Percentiles rank a stretch among this genome's conserved stretches.
phyloP scores from a whole-genome alignment of 441 rosid species.

The Euphorbia celastroides region DNA sequence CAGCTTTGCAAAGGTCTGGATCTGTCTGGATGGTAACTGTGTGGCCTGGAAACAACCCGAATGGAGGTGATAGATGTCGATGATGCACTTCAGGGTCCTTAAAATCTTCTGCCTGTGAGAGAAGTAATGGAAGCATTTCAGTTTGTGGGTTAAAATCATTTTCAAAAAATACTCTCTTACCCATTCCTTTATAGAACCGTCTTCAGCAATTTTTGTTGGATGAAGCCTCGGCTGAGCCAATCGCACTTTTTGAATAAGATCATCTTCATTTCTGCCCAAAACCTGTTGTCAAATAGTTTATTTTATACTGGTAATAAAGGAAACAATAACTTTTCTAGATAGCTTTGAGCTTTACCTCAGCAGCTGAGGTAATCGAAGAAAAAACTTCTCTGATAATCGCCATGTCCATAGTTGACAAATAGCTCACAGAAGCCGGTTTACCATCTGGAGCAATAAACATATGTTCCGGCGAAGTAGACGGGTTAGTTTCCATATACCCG shows the following conservation, averaged over 20 bases:
- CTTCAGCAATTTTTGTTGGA: constrained; percentile 61
- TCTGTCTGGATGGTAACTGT: constrained; percentile 56
- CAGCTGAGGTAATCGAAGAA: constrained; percentile 51
- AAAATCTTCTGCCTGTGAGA: constrained; percentile 57
- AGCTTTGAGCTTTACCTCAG: constrained; percentile 52
- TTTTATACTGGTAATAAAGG: neutral
- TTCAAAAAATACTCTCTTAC: constrained; percentile 31
- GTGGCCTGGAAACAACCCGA: constrained; percentile 91
- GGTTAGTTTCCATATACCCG: constrained; percentile 77
- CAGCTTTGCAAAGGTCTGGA: constrained; percentile 81
- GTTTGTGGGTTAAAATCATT: neutral
- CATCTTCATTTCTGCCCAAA: constrained; percentile 47
- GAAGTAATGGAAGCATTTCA: neutral
- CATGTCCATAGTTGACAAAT: constrained; percentile 95
- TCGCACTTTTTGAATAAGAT: constrained; percentile 43
- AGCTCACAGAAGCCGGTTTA: constrained; percentile 66
- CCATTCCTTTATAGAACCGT: constrained; percentile 96
- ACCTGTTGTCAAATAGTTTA: constrained; percentile 30
- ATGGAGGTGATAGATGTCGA: constrained; percentile 53
- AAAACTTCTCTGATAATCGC: constrained; percentile 54
- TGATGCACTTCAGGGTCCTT: constrained; percentile 84
- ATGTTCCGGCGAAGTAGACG: constrained; percentile 97
- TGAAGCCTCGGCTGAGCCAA: constrained; percentile 57
- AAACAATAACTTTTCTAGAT: neutral
- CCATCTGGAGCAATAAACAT: constrained; percentile 74